Evolutionary conservation across 2,329 filamentous ascomycete genomes (phyloP).

Genomic region (Triangularia setosa): DNA sequence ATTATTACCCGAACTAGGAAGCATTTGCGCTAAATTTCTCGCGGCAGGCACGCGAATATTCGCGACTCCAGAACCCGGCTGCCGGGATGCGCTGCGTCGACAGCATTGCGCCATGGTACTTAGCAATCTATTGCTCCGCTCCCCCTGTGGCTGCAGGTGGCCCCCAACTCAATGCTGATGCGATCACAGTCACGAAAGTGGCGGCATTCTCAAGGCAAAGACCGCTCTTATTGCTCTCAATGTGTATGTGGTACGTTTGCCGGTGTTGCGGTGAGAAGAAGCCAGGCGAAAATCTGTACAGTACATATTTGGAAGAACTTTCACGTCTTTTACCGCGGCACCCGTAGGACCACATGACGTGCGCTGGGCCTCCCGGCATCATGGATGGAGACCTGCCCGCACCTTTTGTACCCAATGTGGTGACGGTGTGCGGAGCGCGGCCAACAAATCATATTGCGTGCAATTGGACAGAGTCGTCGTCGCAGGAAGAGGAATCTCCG

Average conservation of each 20-base stretch:
- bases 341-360: conserved; percentile 8
- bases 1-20: not conserved
- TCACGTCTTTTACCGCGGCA: conserved; percentile 4
- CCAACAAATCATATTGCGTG: not conserved
- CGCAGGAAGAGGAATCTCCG: not conserved
- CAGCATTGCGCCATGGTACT: conserved; percentile 5
- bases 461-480: conserved; percentile 1
- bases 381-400: not conserved
- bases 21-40: not conserved
- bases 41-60: not conserved
- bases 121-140: not conserved
- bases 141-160: not conserved
- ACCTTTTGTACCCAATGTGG: not conserved
- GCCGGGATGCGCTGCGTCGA: conserved; percentile 13
- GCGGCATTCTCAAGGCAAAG: not conserved
- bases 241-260: not conserved
- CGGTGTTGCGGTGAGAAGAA: conserved; percentile 1
- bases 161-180: not conserved
- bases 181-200: not conserved
- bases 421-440: not conserved
- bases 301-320: conserved; percentile 1
- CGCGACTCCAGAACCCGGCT: conserved; percentile 11
- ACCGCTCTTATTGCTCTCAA: not conserved
- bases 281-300: not conserved
- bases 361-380: not conserved